These are phyloP conservation scores for Trichoderma hamatum DNA, from an alignment of 2,329 filamentous ascomycete genomes.

Conservation along the genomic window DNA sequence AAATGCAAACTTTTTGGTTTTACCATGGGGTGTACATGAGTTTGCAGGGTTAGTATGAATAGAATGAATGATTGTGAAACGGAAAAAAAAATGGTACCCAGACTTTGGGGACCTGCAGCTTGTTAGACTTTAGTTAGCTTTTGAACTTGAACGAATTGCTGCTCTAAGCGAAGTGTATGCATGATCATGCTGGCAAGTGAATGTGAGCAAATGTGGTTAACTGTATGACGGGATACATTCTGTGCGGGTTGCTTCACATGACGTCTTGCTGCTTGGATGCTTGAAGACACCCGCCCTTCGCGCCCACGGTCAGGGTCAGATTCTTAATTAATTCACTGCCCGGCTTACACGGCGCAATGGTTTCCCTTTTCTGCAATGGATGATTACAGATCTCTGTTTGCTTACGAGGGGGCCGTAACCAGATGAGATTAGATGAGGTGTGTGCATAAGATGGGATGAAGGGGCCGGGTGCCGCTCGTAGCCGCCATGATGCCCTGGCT, in stretches of 20 bases:
- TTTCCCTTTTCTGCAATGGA: neutral
- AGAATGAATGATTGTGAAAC: neutral
- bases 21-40: neutral
- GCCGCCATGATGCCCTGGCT: neutral
- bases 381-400: neutral
- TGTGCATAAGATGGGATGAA: neutral
- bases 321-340: neutral
- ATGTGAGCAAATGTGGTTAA: neutral
- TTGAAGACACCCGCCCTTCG: neutral
- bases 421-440: neutral
- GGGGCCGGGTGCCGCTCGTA: constrained; percentile 9
- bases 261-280: neutral
- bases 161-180: neutral
- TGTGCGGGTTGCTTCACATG: neutral
- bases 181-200: neutral
- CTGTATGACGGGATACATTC: neutral
- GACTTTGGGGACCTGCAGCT: neutral
- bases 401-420: neutral
- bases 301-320: neutral
- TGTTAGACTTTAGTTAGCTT: neutral
- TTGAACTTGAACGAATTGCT: neutral
- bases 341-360: neutral
- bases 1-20: neutral
- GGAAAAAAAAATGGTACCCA: neutral
- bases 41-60: neutral